Conservation (phyloP, 331 rosid genomes). For the Acacia concinna region DNA sequence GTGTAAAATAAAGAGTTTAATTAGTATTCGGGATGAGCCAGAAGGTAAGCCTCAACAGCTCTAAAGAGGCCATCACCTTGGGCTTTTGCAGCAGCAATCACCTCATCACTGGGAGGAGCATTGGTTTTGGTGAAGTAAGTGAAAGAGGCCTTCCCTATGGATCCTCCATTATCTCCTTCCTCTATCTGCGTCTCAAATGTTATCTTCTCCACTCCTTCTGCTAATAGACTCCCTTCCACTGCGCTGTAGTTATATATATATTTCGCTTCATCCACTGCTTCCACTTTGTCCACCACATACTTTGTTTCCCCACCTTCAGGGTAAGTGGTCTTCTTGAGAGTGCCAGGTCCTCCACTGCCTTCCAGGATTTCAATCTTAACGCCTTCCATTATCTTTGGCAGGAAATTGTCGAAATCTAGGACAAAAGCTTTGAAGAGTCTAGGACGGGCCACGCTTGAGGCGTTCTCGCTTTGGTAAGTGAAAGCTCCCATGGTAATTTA, state of each 20-base stretch:
- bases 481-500: constrained; percentile 31
- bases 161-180: constrained; percentile 52
- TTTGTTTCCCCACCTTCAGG: too few species aligned
- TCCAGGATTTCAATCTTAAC: constrained; percentile 40
- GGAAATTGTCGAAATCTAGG: constrained; percentile 45
- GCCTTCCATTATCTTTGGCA: constrained; percentile 44
- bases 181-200: constrained; percentile 46
- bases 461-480: constrained; percentile 25
- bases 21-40: too few species aligned
- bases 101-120: constrained; percentile 29
- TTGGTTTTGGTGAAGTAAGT: constrained; percentile 43
- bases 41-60: neutral
- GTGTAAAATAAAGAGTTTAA: too few species aligned
- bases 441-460: constrained; percentile 43
- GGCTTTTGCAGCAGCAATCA: constrained; percentile 20
- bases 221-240: constrained; percentile 39
- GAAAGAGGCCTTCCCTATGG: constrained; percentile 37
- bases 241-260: constrained; percentile 44
- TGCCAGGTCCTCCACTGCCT: constrained; percentile 75
- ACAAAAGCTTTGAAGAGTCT: constrained; percentile 68
- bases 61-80: constrained; percentile 32
- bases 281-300: too few species aligned
- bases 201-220: constrained; percentile 37
- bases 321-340: constrained; percentile 48
- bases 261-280: too few species aligned